Evolutionary conservation across 2,329 filamentous ascomycete species (phyloP), one percentile per base, ranked within the genome.

Genomic region (Lizonia empirigonia): DNA sequence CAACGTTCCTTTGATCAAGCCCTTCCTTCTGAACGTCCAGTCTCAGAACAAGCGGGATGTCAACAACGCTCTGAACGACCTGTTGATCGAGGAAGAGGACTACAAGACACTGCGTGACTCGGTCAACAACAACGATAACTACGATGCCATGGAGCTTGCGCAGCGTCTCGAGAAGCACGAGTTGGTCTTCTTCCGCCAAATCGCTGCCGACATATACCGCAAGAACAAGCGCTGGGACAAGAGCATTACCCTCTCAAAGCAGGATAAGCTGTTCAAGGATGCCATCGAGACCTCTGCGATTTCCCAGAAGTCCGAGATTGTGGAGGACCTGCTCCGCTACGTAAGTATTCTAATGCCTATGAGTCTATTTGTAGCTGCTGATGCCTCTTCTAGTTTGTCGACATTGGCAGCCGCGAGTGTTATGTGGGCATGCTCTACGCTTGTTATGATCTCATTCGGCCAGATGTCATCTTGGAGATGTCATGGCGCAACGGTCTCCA

Each of bases 161-260:
- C 84, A 89, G 71, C 89, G 94, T 48, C 82, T 99, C 9, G 95
- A 99, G 84, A 94, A 94, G 80, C 95, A 99, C 71, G 94, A 99
- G 50, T 80, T 99, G 39, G 92, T 99, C 59, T 99, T 99, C 83
- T 99, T 99, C 88, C 88, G 94, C 70, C 94, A 99, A 77, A 96
- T 99, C 69, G 94, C 94, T 4, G 91, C 95, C 61, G 96, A 83
- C 77, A 99, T 99, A 76, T 99, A 97, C 81, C 91, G 95, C 74
- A 99, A 97, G 84, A 97, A 96, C 82, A 97, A 97, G 88, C 86
- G 94, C 59, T 99, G 95, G 95, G 93, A 97, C 80, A 97, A 97
- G 80, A 97, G 92, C 4, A 99, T 99, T 74, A 85, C 91, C 26
- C 81, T 99, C 37, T 97, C 93, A 13, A 99, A 99, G 83, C 93